Percentiles rank a stretch among this genome's conserved stretches.
Conservation (phyloP, 2,329 filamentous ascomycete species). For the Xylaria sp. region DNA sequence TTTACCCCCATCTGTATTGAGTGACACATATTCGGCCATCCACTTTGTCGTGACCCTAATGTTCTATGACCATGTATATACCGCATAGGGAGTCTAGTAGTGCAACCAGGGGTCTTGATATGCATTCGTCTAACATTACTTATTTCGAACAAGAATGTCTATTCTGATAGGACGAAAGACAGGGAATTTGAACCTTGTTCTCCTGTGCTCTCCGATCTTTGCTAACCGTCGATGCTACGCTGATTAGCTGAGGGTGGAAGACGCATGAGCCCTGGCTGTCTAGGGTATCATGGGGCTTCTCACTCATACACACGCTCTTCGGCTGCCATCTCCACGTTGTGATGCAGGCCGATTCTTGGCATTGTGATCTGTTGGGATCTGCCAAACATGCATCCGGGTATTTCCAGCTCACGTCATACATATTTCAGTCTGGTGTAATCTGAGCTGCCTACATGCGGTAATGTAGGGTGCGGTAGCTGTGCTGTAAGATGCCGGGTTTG, state of each 20-base stretch:
- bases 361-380: slow-evolving; percentile 25
- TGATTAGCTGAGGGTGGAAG: slow-evolving; percentile 20
- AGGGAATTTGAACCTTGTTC: slow-evolving; percentile 9
- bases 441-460: slow-evolving; percentile 8
- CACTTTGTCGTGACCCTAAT: slow-evolving; percentile 12
- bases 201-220: slow-evolving; percentile 16
- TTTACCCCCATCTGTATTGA: slow-evolving; percentile 2
- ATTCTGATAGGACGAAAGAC: slow-evolving; percentile 29
- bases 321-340: slow-evolving; percentile 18
- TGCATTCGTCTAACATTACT: slow-evolving; percentile 36
- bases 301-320: not conserved
- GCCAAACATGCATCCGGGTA: slow-evolving; percentile 28
- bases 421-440: slow-evolving; percentile 19
- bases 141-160: slow-evolving; percentile 23
- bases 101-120: slow-evolving; percentile 11
- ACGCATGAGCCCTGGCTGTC: slow-evolving; percentile 16
- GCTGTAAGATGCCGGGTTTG: slow-evolving; percentile 1
- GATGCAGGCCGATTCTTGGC: slow-evolving; percentile 16
- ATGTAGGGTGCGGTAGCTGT: not conserved
- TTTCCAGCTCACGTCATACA: slow-evolving; percentile 20
- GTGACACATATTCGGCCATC: not conserved
- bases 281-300: slow-evolving; percentile 24
- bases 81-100: slow-evolving; percentile 9
- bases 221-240: slow-evolving; percentile 14
- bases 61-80: slow-evolving; percentile 17